phyloP scores from a whole-genome alignment of 257 asterid genomes.

The Salvia rosmarinus region DNA sequence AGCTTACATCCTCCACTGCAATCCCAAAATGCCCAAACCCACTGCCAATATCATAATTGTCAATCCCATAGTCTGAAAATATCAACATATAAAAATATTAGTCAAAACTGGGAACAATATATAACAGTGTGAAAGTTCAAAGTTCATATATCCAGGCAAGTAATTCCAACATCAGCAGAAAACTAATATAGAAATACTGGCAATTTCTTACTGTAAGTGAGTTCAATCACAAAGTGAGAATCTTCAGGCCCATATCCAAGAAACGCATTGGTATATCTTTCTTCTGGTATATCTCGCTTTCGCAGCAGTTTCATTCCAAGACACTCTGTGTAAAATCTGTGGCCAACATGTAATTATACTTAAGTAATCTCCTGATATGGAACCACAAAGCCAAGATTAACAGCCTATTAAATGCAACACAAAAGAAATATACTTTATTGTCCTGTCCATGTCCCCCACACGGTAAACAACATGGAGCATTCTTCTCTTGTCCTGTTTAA shows the following conservation, averaged over 20 bases:
- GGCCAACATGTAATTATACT: conserved; percentile 34
- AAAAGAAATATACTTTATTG: conserved; percentile 70
- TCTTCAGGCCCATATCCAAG: conserved; percentile 99
- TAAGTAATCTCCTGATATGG: conserved; percentile 20
- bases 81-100: conserved; percentile 34
- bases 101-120: conserved; percentile 23
- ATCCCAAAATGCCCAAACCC: conserved; percentile 97
- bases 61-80: conserved; percentile 88
- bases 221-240: conserved; percentile 95
- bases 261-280: conserved; percentile 93
- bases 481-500: conserved; percentile 86
- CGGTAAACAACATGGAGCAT: conserved; percentile 99
- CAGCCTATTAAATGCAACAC: background rate
- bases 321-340: conserved; percentile 97
- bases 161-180: conserved; percentile 15
- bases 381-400: conserved; percentile 36
- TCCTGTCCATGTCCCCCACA: conserved; percentile 96
- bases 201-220: conserved; percentile 81
- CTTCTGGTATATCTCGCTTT: conserved; percentile 92
- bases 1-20: conserved; percentile 96
- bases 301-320: conserved; percentile 96
- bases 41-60: conserved; percentile 84
- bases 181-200: conserved; percentile 13
- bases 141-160: conserved; percentile 32
- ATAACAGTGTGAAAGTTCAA: conserved; percentile 9